Evolutionary conservation across 441 rosid species (phyloP).

Genomic region (Euphorbia schlechtendalii): DNA sequence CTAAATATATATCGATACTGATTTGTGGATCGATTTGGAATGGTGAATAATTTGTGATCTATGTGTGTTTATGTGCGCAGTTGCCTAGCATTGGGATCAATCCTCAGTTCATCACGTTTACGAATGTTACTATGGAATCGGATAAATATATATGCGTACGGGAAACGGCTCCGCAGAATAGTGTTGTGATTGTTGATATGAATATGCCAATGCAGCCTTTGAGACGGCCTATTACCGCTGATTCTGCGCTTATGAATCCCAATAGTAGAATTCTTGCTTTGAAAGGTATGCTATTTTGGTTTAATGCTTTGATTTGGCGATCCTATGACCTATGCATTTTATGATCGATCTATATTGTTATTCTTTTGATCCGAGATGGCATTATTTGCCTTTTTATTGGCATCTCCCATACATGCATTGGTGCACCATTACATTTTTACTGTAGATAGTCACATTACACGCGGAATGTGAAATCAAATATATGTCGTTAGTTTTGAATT

Average conservation of each 20-base stretch:
- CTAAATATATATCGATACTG: background rate
- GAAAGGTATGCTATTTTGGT: conserved; percentile 43
- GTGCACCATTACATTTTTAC: background rate
- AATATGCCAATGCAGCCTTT: conserved; percentile 92
- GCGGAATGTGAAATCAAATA: background rate
- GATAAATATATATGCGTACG: conserved; percentile 63
- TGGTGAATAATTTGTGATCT: conserved; percentile 13
- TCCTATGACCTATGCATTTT: background rate
- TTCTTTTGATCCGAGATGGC: background rate
- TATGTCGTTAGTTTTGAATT: background rate
- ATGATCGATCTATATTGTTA: background rate
- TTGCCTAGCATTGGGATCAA: conserved; percentile 74
- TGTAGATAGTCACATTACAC: conserved; percentile 6
- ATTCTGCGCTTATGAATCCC: conserved; percentile 98
- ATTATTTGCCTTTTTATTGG: background rate
- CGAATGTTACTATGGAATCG: conserved; percentile 78
- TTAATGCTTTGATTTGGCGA: background rate
- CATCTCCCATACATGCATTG: background rate
- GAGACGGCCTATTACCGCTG: conserved; percentile 94
- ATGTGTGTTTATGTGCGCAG: conserved; percentile 28
- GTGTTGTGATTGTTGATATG: conserved; percentile 94
- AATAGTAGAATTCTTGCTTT: conserved; percentile 83
- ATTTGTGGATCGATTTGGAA: background rate
- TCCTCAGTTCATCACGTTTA: conserved; percentile 81
- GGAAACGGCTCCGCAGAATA: conserved; percentile 94